A percentile compares a stretch with the other conserved stretches of the same genome.
Evolutionary conservation across 1,284 basidiomycete species (phyloP).

Genomic region (Psilocybe mexicana): DNA sequence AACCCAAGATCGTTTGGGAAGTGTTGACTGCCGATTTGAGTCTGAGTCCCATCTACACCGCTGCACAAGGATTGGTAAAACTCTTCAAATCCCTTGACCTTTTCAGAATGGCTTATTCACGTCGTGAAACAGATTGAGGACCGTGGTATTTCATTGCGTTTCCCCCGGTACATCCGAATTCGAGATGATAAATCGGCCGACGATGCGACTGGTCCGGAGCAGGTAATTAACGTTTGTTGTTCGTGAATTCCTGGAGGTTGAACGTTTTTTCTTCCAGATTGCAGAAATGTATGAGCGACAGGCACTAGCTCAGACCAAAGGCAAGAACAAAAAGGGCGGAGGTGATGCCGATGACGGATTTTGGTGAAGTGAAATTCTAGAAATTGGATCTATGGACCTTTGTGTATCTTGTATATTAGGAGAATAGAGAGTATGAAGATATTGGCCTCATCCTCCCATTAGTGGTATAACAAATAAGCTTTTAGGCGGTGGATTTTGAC

Average conservation of each 20-base stretch:
- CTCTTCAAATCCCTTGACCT: background rate
- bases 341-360: slow-evolving; percentile 82
- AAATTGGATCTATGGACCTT: slow-evolving; percentile 8
- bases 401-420: slow-evolving; percentile 24
- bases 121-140: slow-evolving; percentile 65
- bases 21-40: slow-evolving; percentile 97
- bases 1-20: slow-evolving; percentile 96
- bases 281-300: slow-evolving; percentile 96
- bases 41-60: slow-evolving; percentile 95
- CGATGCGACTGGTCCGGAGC: slow-evolving; percentile 90
- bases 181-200: slow-evolving; percentile 93
- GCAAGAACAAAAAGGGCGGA: slow-evolving; percentile 67
- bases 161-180: slow-evolving; percentile 91
- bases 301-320: slow-evolving; percentile 71
- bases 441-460: background rate
- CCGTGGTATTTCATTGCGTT: slow-evolving; percentile 91
- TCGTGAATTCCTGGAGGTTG: too few species aligned
- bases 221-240: slow-evolving; percentile 47
- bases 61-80: slow-evolving; percentile 91
- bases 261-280: slow-evolving; percentile 51
- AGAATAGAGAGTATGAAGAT: slow-evolving; percentile 15
- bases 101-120: slow-evolving; percentile 4
- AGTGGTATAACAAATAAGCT: slow-evolving; percentile 2
- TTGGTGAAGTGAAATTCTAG: slow-evolving; percentile 57
- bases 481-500: slow-evolving; percentile 34